Conservation (phyloP, 768 basidiomycete species). For the Leccinum uliginosum region DNA sequence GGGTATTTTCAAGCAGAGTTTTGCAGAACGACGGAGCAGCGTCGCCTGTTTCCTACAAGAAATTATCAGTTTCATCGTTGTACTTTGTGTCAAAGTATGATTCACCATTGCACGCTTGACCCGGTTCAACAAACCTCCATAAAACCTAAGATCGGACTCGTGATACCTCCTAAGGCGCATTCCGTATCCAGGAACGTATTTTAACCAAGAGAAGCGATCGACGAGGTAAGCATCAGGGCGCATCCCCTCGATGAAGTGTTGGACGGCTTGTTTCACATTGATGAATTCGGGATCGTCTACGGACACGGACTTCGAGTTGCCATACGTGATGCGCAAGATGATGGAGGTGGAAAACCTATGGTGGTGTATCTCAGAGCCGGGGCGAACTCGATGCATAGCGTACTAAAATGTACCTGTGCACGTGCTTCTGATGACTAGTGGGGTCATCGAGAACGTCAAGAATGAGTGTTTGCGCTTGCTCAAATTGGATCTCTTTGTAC, state of each 20-base stretch:
- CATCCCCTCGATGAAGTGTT: slow-evolving; percentile 27
- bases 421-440: slow-evolving; percentile 36
- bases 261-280: slow-evolving; percentile 12
- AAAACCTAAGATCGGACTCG: slow-evolving; percentile 46
- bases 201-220: slow-evolving; percentile 32
- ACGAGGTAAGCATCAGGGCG: slow-evolving; percentile 33
- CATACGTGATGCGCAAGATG: slow-evolving; percentile 25
- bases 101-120: slow-evolving; percentile 43
- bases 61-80: not conserved
- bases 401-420: slow-evolving; percentile 42
- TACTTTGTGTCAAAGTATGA: not conserved
- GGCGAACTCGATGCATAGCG: not conserved
- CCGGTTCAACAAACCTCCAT: slow-evolving; percentile 43
- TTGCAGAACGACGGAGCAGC: slow-evolving; percentile 40
- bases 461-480: slow-evolving; percentile 22
- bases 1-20: slow-evolving; percentile 44
- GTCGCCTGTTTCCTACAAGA: slow-evolving; percentile 8
- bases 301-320: slow-evolving; percentile 16
- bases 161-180: slow-evolving; percentile 49
- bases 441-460: slow-evolving; percentile 32
- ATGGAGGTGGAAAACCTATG: slow-evolving; percentile 26
- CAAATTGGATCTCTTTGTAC: slow-evolving; percentile 43
- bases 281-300: slow-evolving; percentile 23
- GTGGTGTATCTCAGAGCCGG: not conserved
- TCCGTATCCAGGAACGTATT: slow-evolving; percentile 56